Conservation (phyloP, 495 filamentous ascomycete genomes). For the Clavariopsis aquatica region DNA sequence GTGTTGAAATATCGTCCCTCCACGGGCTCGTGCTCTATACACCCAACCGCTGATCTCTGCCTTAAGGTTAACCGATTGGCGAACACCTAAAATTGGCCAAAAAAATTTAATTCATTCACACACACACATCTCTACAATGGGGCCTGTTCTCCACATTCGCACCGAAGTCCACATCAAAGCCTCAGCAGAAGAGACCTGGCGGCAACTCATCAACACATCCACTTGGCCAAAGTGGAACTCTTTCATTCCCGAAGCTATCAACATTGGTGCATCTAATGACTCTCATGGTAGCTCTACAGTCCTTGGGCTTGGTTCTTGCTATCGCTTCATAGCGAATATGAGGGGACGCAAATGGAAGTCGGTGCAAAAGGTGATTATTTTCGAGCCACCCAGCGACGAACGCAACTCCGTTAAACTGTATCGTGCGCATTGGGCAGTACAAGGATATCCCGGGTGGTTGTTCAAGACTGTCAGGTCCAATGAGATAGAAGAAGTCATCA, state of each 20-base stretch:
- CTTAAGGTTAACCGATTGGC: too few relatives aligned
- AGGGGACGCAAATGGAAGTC: background rate
- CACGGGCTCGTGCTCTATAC: too few relatives aligned
- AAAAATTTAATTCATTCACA: background rate
- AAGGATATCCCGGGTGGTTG: slow-evolving; percentile 8
- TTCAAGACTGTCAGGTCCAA: slow-evolving; percentile 6
- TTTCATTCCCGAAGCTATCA: slow-evolving; percentile 11
- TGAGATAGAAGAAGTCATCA: slow-evolving; percentile 8
- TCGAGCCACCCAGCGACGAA: background rate
- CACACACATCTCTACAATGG: too few relatives aligned
- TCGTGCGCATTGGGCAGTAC: slow-evolving; percentile 1
- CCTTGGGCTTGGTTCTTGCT: slow-evolving; percentile 3
- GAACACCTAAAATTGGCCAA: too few relatives aligned
- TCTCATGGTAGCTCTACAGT: background rate
- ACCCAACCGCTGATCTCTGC: too few relatives aligned
- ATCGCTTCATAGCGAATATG: slow-evolving; percentile 4
- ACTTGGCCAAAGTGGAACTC: slow-evolving; percentile 20
- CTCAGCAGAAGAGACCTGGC: background rate
- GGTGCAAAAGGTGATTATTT: slow-evolving; percentile 9
- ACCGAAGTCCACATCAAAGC: slow-evolving; percentile 11
- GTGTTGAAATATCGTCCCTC: too few relatives aligned
- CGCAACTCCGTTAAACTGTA: background rate
- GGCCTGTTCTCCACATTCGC: background rate
- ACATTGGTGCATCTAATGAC: background rate
- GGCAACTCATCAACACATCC: slow-evolving; percentile 5